Percentiles rank a stretch among this genome's conserved stretches.
Conservation (phyloP, 768 basidiomycete species). For the Lactarius tabidus region DNA sequence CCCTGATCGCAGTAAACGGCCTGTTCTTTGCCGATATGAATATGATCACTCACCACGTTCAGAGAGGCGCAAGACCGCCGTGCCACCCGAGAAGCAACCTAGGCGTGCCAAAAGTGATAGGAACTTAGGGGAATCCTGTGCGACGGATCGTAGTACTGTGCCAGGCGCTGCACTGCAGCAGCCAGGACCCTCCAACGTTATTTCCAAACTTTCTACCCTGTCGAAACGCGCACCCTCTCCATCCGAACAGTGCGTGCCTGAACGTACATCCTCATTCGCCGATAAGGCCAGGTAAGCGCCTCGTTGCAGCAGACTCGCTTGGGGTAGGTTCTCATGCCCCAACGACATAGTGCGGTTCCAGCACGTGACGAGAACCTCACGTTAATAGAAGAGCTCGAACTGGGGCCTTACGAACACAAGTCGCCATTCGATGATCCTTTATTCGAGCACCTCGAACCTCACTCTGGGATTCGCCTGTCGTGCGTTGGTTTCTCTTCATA, state of each 20-base stretch:
- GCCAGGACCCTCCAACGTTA: constrained; percentile 49
- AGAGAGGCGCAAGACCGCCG: constrained; percentile 44
- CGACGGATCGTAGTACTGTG: background rate
- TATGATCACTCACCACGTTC: background rate
- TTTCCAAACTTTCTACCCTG: constrained; percentile 47
- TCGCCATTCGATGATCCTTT: constrained; percentile 67
- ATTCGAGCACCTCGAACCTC: constrained; percentile 82
- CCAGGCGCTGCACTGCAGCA: constrained; percentile 26
- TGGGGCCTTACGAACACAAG: constrained; percentile 74
- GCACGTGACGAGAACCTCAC: constrained; percentile 58
- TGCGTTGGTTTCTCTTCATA: constrained; percentile 41
- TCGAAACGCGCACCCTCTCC: constrained; percentile 24
- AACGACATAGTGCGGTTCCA: constrained; percentile 17
- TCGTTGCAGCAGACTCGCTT: background rate
- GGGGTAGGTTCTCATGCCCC: constrained; percentile 3
- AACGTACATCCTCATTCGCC: constrained; percentile 26
- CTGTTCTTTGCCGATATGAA: constrained; percentile 1
- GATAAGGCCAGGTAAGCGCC: constrained; percentile 24
- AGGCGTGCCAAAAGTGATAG: constrained; percentile 6
- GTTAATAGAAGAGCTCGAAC: constrained; percentile 69
- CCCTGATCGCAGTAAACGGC: constrained; percentile 63
- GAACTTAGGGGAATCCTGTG: background rate
- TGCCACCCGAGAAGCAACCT: background rate
- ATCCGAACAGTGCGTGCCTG: background rate
- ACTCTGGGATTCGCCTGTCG: constrained; percentile 83